Conservation (phyloP, 192 early-diverging fungal genomes). For the Neocallimastix lanati region DNA sequence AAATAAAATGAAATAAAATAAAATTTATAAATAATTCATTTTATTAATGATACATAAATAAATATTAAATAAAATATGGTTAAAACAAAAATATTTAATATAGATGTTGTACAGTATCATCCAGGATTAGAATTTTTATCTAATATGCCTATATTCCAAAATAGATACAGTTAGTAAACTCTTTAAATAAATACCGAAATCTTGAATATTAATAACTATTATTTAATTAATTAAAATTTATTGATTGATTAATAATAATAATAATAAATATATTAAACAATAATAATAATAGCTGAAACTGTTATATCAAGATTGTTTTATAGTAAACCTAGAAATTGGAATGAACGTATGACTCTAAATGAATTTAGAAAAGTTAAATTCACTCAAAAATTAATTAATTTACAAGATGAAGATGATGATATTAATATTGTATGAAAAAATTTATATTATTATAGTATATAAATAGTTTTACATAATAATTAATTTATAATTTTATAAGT, state of each 20-base stretch:
- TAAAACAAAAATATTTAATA: no score
- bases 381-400: conserved; percentile 28
- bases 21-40: no score
- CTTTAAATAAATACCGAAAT: no score
- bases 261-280: background rate
- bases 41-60: no score
- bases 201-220: no score
- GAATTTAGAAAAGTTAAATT: conserved; percentile 57
- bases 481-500: no score
- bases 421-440: conserved; percentile 31
- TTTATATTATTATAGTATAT: no score
- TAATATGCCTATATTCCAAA: conserved; percentile 60
- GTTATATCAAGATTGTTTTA: conserved; percentile 80
- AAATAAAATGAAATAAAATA: no score
- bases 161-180: conserved; percentile 47
- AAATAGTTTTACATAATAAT: no score
- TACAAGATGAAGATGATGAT: conserved; percentile 51
- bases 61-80: no score
- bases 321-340: conserved; percentile 35
- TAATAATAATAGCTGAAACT: conserved; percentile 46
- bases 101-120: conserved; percentile 70
- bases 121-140: conserved; percentile 73
- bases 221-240: no score
- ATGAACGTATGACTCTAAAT: conserved; percentile 51
- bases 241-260: background rate